Conservation (phyloP, 1,139 yeast genomes). For the Barnettozyma hawaiiensis region DNA sequence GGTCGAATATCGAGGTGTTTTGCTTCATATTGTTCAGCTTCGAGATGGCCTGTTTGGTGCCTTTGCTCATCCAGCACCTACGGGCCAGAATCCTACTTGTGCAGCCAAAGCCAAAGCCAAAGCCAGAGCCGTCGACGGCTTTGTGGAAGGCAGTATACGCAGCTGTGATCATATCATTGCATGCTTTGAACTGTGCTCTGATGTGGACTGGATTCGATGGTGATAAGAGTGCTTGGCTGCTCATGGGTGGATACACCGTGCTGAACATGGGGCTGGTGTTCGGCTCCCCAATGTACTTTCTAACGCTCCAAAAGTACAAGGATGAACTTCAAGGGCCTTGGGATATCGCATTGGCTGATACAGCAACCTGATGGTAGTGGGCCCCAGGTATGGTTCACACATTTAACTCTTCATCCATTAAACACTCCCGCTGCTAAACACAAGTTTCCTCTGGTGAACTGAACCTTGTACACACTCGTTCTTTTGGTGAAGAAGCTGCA, state of each 20-base stretch:
- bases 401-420: conserved; percentile 33
- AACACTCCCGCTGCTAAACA: conserved; percentile 94
- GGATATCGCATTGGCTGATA: conserved; percentile 58
- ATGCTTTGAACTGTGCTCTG: conserved; percentile 13
- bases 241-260: conserved; percentile 31
- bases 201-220: conserved; percentile 2
- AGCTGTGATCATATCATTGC: conserved; percentile 32
- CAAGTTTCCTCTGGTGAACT: conserved; percentile 83
- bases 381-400: no score
- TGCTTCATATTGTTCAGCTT: conserved; percentile 73
- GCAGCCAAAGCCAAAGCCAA: no score
- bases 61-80: conserved; percentile 60
- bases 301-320: conserved; percentile 71
- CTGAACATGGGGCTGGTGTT: conserved; percentile 30
- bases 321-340: conserved; percentile 91
- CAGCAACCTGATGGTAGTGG: not conserved
- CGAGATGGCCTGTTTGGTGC: conserved; percentile 66
- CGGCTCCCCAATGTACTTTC: conserved; percentile 68
- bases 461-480: conserved; percentile 91
- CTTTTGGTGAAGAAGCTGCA: conserved; percentile 91
- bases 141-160: conserved; percentile 27
- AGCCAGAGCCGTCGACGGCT: no score
- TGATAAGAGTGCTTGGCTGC: conserved; percentile 14
- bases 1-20: conserved; percentile 71
- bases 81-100: not conserved